Evolutionary conservation across 371 early-diverging fungal species (phyloP).

Genomic region (Mucor piriformis): DNA sequence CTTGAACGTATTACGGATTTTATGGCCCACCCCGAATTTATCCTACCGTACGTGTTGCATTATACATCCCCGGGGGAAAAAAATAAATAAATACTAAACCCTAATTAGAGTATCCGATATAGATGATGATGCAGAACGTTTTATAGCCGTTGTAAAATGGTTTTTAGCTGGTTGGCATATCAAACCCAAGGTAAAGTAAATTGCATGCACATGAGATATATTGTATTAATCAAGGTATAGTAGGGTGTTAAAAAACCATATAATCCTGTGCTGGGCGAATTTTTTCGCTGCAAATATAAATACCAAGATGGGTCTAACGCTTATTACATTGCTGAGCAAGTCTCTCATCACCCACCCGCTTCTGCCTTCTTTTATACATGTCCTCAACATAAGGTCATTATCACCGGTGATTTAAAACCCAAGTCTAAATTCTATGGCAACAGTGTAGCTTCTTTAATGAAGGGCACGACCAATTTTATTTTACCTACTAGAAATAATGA

Average conservation of each 20-base stretch:
- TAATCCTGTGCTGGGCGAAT: constrained; percentile 95
- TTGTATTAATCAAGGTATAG: background rate
- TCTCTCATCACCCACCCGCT: constrained; percentile 97
- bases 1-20: constrained; percentile 95
- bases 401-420: constrained; percentile 86
- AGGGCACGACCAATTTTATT: constrained; percentile 73
- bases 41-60: constrained; percentile 68
- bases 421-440: constrained; percentile 92
- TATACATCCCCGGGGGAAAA: no score
- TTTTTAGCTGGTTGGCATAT: constrained; percentile 98
- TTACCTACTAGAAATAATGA: constrained; percentile 69
- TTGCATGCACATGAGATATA: no score
- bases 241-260: constrained; percentile 97
- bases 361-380: constrained; percentile 86
- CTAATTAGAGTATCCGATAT: constrained; percentile 57
- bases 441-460: constrained; percentile 89
- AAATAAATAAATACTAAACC: background rate
- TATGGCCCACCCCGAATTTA: constrained; percentile 90
- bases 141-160: constrained; percentile 87
- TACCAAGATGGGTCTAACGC: constrained; percentile 75
- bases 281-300: constrained; percentile 81
- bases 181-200: constrained; percentile 87
- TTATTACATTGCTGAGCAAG: constrained; percentile 92
- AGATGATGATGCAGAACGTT: constrained; percentile 80
- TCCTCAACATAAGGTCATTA: constrained; percentile 81